phyloP scores from a whole-genome alignment of 2,329 filamentous ascomycete genomes.

The Fusarium compactum region DNA sequence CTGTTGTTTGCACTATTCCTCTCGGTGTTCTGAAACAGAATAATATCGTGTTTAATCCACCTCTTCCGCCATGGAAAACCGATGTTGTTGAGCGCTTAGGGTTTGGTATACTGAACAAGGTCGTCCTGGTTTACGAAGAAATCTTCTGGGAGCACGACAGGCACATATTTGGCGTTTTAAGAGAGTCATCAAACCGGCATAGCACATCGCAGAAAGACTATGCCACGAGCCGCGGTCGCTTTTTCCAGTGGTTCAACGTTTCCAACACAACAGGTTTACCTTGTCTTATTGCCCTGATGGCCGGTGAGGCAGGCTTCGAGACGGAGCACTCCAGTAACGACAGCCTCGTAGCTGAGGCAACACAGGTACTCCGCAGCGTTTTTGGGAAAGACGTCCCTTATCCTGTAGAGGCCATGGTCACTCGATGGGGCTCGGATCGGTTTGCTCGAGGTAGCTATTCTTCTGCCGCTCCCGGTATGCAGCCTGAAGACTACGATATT shows the following conservation, averaged over 20 bases:
- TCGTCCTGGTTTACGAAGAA: constrained; percentile 88
- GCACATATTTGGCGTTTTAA: constrained; percentile 94
- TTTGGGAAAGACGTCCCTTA: constrained; percentile 79
- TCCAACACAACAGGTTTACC: constrained; percentile 89
- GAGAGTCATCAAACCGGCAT: constrained; percentile 75
- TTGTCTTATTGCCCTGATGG: constrained; percentile 92
- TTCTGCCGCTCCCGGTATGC: constrained; percentile 85
- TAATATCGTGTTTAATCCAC: constrained; percentile 85
- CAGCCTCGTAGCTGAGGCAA: constrained; percentile 83
- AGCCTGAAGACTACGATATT: constrained; percentile 87
- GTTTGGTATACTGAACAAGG: constrained; percentile 95
- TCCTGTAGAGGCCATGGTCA: constrained; percentile 88
- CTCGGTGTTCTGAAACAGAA: constrained; percentile 91
- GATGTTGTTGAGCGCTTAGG: constrained; percentile 86
- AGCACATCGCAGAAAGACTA: constrained; percentile 87
- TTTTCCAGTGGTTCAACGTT: constrained; percentile 98
- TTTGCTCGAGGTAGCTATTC: constrained; percentile 98
- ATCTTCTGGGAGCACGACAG: constrained; percentile 91
- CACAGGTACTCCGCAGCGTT: constrained; percentile 79
- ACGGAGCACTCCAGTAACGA: constrained; percentile 83
- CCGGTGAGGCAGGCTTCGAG: constrained; percentile 90
- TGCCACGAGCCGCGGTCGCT: constrained; percentile 81
- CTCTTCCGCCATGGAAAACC: constrained; percentile 87
- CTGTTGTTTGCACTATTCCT: constrained; percentile 89
- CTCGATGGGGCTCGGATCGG: constrained; percentile 89